phyloP scores from a whole-genome alignment of 495 filamentous ascomycete species.

The Neurospora sp. region DNA sequence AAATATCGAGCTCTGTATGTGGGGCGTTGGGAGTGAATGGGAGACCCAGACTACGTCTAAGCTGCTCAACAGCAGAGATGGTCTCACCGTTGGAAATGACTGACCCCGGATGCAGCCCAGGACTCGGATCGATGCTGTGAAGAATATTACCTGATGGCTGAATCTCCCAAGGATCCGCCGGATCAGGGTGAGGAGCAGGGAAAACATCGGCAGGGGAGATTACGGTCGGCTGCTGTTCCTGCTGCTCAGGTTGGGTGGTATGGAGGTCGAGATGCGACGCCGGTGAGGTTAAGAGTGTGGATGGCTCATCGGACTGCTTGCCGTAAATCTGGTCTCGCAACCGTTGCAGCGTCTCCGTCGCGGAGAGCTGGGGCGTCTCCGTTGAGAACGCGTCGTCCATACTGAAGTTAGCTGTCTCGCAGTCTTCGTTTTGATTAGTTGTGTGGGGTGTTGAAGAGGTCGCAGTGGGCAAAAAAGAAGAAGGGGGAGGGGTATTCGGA shows the following conservation, averaged over 20 bases:
- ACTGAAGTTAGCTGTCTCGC: background rate
- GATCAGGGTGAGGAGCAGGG: background rate
- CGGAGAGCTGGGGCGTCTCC: background rate
- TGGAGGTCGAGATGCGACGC: background rate
- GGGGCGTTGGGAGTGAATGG: background rate
- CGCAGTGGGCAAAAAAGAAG: background rate
- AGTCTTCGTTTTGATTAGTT: background rate
- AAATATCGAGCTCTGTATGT: background rate
- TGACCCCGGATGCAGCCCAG: background rate
- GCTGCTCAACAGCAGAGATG: slow-evolving; percentile 6
- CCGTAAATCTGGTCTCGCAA: background rate
- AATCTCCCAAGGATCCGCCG: background rate
- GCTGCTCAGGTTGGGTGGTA: background rate
- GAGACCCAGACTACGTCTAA: slow-evolving; percentile 2
- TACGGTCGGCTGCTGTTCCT: background rate
- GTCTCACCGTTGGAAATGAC: background rate
- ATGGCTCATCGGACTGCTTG: background rate
- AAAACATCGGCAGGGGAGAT: background rate
- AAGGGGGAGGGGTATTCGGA: background rate
- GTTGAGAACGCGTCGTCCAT: background rate
- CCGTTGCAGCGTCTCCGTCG: background rate
- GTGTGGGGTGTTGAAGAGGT: background rate
- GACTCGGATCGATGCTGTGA: slow-evolving; percentile 3
- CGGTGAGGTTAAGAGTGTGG: background rate
- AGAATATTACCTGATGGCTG: background rate